Evolutionary conservation across 331 rosid genomes (phyloP), one percentile per base, ranked within the genome.

Genomic region (Prunus yedoensis): DNA sequence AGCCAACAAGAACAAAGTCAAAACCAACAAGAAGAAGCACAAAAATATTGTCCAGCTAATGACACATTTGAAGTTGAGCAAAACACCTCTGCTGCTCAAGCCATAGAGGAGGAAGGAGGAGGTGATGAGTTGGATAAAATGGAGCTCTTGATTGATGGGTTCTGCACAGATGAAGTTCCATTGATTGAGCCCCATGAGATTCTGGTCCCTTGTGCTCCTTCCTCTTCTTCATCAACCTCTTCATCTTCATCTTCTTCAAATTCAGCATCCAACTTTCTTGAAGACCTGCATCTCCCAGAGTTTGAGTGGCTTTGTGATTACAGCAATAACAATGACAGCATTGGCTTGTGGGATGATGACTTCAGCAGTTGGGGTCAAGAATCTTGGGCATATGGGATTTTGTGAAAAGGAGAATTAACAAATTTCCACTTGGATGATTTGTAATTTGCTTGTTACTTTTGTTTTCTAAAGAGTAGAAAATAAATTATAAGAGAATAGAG

Each of bases 141-240:
- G 85, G 82, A 86, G 75, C 27, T 87, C 38, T 75, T 80, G 68
- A 74, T 25, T 6, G 78, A 82, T 74, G 88, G 76, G 20, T 87
- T 91, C 51, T 81, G 81, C 74, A 87, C 75, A 18, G 96, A 91
- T 77, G 96, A 91, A 54, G 87, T 85, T 70, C 93, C 96, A 43
- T 57, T 90, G 0, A 68, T 91, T 27, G 82, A 89, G 69, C 83
- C 85, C 1, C 71, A 81, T 70, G 91, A 86, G 77, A 82, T 89
- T 66, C 67, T 83, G 15, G 71, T 76, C 54, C 76, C 88, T 43
- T 79, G 66, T 72, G 82, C 41, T 63, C 74, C 82, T 56, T 76
- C 93, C 56, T 82, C 93, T 60, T 82, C 88, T 61, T 71, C 86
- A 21, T 81, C 91, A 6, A 46, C 83, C 38, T 70, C 86, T 4